Evolutionary conservation across 345 rosid genomes (phyloP).

Genomic region (Aquilaria malaccensis): DNA sequence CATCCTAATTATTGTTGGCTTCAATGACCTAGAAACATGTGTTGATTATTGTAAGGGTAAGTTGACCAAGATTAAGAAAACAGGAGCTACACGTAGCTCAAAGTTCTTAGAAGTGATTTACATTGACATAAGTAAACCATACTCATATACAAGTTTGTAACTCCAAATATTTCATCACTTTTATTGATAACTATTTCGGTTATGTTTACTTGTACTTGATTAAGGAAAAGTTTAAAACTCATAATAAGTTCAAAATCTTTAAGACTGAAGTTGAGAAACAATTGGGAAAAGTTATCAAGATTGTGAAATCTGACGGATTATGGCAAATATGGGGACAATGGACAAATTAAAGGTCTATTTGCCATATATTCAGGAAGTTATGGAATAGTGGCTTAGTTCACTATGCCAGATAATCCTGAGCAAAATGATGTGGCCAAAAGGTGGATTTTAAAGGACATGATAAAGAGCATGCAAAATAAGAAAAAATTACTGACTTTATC

Average conservation of each 20-base stretch:
- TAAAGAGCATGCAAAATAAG: not conserved
- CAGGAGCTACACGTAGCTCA: not conserved
- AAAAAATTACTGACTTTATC: not conserved
- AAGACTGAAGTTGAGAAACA: not conserved
- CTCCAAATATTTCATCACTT: no score
- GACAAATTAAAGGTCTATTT: not conserved
- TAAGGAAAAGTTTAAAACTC: not conserved
- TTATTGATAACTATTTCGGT: no score
- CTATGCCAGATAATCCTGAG: not conserved
- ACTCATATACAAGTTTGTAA: not conserved
- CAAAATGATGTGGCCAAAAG: not conserved
- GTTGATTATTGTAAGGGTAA: no score
- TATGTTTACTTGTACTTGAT: no score
- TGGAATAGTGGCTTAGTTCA: not conserved
- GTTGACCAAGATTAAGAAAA: no score
- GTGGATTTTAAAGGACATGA: not conserved
- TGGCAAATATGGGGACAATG: not conserved
- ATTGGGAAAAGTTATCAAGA: not conserved
- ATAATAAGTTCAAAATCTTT: not conserved
- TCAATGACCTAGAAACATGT: no score
- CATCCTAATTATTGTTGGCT: no score
- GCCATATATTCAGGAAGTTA: not conserved
- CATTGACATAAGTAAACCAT: not conserved
- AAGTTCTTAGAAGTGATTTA: not conserved
- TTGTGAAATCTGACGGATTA: not conserved